These are phyloP conservation scores for Nicotiana undulata DNA, from an alignment of 257 asterid species.

Conservation along the genomic window DNA sequence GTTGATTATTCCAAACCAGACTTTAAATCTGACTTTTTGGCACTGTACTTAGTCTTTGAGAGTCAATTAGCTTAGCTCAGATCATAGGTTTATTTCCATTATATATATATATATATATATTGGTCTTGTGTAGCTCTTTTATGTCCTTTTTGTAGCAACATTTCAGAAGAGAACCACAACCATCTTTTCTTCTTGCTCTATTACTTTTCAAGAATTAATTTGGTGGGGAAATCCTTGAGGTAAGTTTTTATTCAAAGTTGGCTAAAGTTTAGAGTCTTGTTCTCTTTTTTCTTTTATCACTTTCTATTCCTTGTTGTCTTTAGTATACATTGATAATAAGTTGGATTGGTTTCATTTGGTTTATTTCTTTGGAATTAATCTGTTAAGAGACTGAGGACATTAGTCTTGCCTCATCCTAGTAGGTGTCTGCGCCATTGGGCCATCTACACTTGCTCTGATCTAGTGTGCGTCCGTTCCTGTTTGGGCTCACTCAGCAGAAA, in stretches of 20 bases:
- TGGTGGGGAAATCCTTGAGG: background rate
- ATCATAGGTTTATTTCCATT: slow-evolving; percentile 10
- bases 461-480: no score
- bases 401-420: no score
- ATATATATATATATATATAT: slow-evolving; percentile 18
- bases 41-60: slow-evolving; percentile 33
- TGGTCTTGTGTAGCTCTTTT: background rate
- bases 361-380: background rate
- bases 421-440: no score
- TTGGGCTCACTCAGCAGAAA: no score
- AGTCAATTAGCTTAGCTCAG: slow-evolving; percentile 9
- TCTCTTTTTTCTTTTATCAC: background rate
- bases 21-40: slow-evolving; percentile 19
- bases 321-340: background rate
- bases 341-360: background rate
- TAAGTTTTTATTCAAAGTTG: background rate
- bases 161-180: background rate
- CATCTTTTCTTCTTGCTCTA: background rate
- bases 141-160: background rate
- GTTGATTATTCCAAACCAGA: slow-evolving; percentile 20
- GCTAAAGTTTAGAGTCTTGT: background rate
- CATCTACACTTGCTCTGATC: no score
- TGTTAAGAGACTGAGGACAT: background rate
- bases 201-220: background rate
- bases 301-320: background rate